Evolutionary conservation across 2,329 filamentous ascomycete species (phyloP), one percentile per base, ranked within the genome.

Genomic region (Emergomyces africanus): DNA sequence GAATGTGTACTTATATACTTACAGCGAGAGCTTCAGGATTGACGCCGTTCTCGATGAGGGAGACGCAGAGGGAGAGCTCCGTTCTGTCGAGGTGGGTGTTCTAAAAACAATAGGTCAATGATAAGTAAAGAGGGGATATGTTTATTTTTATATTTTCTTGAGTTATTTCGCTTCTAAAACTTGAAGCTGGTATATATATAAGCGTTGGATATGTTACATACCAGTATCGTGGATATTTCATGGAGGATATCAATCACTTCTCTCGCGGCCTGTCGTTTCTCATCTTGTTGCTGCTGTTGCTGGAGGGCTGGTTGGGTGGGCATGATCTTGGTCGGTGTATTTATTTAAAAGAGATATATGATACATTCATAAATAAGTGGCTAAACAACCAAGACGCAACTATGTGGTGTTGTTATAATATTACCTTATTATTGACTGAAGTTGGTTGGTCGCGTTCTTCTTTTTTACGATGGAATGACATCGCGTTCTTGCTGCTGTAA

Each of bases 21-120:
- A 97, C 94, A 28, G 92, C 91, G 37, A 99, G 78, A 0, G 92
- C 94, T 72, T 97, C 92, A 0, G 94, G 94, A 70, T 96, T 96
- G 35, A 97, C 90, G 15, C 94, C 94, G 69, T 96, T 96, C 75
- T 99, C 94, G 66, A 99, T 95, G 73, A 99, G 82, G 58, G 90
- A 96, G 61, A 97, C 92, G 74, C 94, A 99, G 63, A 96, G 89
- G 2, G 91, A 96, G 20, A 99, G 79, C 23, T 91, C 90, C 58
- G 90, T 87, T 37, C 92, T 85, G 73, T 96, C 91, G 51, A 99
- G 84, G 64, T 95, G 84, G 62, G 92, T 96, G 75, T 97, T 96
- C 92, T 97, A 2, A 35, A 35, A 20, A n/a, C 18, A 14, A 33
- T n/a, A 57, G 42, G 15, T 39, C 30, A 18, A n/a, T 33, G 28